Evolutionary conservation across 148 eudicot species (phyloP).

Genomic region (Cornus kousa): DNA sequence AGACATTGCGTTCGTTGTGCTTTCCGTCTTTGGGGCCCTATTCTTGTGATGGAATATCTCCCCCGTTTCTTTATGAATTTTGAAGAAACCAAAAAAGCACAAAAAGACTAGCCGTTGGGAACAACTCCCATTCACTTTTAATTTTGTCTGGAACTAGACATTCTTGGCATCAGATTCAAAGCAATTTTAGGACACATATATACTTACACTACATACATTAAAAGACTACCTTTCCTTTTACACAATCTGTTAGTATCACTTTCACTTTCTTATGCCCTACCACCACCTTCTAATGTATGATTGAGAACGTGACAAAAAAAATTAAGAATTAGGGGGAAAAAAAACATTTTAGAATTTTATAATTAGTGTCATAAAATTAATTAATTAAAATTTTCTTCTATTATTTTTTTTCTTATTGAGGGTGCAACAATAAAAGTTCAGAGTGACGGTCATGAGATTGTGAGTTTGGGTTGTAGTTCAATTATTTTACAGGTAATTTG

Average conservation of each 20-base stretch:
- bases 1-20: background rate
- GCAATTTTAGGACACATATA: slow-evolving; percentile 7
- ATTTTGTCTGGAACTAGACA: slow-evolving; percentile 15
- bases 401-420: too few relatives aligned
- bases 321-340: too few relatives aligned
- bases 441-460: too few relatives aligned
- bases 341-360: too few relatives aligned
- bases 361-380: too few relatives aligned
- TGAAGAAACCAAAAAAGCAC: background rate
- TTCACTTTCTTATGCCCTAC: background rate
- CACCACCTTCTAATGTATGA: background rate
- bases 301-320: background rate
- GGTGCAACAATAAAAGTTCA: too few relatives aligned
- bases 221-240: slow-evolving; percentile 20
- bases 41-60: background rate
- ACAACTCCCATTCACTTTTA: slow-evolving; percentile 2
- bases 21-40: background rate
- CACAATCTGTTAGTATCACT: slow-evolving; percentile 5
- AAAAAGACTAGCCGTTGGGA: slow-evolving; percentile 18
- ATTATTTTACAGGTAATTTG: too few relatives aligned
- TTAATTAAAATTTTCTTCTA: too few relatives aligned
- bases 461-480: too few relatives aligned
- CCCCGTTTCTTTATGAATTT: background rate
- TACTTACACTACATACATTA: background rate
- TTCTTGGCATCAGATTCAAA: slow-evolving; percentile 26